A percentile compares a stretch with the other conserved stretches of the same genome.
Evolutionary conservation across 192 early-diverging fungal species (phyloP).

Genomic region (Gamsiella multidivaricata): DNA sequence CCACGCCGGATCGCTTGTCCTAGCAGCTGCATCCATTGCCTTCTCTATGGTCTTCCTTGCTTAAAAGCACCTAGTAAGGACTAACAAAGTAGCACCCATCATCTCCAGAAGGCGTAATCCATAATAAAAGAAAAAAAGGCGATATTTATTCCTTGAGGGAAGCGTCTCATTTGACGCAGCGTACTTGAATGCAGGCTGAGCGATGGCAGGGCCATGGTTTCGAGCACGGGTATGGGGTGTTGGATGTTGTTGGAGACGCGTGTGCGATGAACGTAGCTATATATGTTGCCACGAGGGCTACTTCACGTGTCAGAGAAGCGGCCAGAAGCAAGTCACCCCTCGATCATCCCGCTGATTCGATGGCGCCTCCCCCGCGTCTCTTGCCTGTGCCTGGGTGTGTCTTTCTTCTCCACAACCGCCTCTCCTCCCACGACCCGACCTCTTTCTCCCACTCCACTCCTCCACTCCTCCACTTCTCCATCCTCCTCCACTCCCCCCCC

Average conservation of each 20-base stretch:
- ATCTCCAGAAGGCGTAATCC: too few relatives aligned
- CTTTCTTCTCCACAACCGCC: not conserved
- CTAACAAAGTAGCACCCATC: not conserved
- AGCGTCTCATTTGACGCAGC: too few relatives aligned
- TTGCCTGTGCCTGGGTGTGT: too few relatives aligned
- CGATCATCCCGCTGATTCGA: not conserved
- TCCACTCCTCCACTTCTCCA: not conserved
- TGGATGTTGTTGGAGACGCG: too few relatives aligned
- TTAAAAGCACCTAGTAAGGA: slow-evolving; percentile 1
- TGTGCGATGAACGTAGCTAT: too few relatives aligned
- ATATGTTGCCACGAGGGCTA: too few relatives aligned
- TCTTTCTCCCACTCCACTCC: not conserved
- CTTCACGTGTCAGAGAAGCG: not conserved
- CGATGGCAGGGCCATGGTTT: too few relatives aligned
- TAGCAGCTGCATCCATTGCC: slow-evolving; percentile 25
- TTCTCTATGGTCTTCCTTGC: slow-evolving; percentile 36
- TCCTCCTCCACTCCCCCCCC: not conserved
- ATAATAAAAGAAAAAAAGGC: not conserved
- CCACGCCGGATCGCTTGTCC: slow-evolving; percentile 20
- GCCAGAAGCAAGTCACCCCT: not conserved
- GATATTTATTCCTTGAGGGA: too few relatives aligned
- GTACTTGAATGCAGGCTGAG: too few relatives aligned
- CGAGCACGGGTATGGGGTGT: too few relatives aligned
- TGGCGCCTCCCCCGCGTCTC: too few relatives aligned
- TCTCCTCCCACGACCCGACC: not conserved